Evolutionary conservation across 1,284 basidiomycete genomes (phyloP), one percentile per base, ranked within the genome.

Genomic region (Austroboletus novae-zelandiae): DNA sequence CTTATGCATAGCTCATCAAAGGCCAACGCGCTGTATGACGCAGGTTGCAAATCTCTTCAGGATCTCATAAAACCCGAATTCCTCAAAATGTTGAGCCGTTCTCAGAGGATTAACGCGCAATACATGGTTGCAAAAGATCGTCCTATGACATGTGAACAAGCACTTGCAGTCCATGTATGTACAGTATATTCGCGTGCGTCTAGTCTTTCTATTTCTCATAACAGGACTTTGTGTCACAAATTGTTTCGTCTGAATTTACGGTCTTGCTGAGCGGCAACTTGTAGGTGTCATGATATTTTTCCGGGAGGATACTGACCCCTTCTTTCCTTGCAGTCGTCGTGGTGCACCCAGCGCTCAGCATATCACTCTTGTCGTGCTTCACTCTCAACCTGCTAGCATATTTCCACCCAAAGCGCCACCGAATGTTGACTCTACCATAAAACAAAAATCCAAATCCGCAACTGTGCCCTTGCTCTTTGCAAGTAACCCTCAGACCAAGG

Each of bases 201-300:
- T n/a, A 48, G 32, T 9, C 41, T 30, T 30, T 52, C n/a, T 23
- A 15, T 8, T n/a, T 9, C n/a, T 40, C 9, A 35, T 31, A 15
- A 50, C 44, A 81, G 77, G 64, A 70, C 48, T 78, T 78, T 40
- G 69, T 80, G 45, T 66, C 65, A 30, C 65, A 74, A 10, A 71
- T 71, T 49, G 55, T 83, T 9, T 71, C 74, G 18, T 56, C 70
- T n/a, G 71, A 71, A 34, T 78, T 74, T 54, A 74, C 79, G 51
- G 50, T 78, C 18, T 55, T 72, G 20, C 58, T 79, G 17, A 69
- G 69, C 0, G 83, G 81, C 14, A 71, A 71, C 60, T 79, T 81
- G 81, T 84, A 57, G 61, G 81, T 65, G 7, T 15, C 20, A 10
- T 27, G 64, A 45, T 5, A 67, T 43, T 40, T 48, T 8, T 43